Evolutionary conservation across 2,329 filamentous ascomycete species (phyloP), one percentile per base, ranked within the genome.

Genomic region (Aureobasidium sp.): DNA sequence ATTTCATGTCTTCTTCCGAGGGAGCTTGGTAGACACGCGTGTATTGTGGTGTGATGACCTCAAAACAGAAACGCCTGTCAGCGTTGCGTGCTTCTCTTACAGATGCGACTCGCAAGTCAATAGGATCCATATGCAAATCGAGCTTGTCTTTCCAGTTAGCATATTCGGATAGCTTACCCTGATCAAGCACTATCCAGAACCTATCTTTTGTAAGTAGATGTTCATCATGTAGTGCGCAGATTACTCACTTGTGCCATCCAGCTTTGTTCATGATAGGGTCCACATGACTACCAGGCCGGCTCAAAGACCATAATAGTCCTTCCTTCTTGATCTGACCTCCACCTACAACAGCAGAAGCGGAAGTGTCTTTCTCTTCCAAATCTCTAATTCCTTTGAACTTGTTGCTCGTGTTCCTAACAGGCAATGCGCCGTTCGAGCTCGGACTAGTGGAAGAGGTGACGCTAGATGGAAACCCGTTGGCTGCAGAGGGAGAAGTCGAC

Each of bases 61-160:
- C 94, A 69, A 99, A 99, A 75, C 93, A 97, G 75, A 99, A 99
- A 5, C 94, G 86, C 29, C 94, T 85, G 70, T 99, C 95, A 1
- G 92, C 90, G 73, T 95, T 96, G 27, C 94, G 87, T 44, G 95
- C 93, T 77, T 99, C 94, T 63, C 94, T 86, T 17, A 99, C 95
- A 17, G 94, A 97, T 10, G 94, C 94, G 86, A 97, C 94, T 39
- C 94, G 89, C 50, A 99, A 80, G 74, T 99, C 95, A 67, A 99
- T 97, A 0, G 94, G 94, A 1, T 97, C 94, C 86, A 96, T 97
- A 73, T 99, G 95, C 29, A 97, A 80, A 74, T 99, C 94, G 27
- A 99, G 83, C 73, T 86, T 93, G 73, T 99, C 91, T 76, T 99
- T 99, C 94, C 94, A 99, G 74, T 99, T 97, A 73, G 92, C 96